Base-by-base conservation (phyloP, 2,329 filamentous ascomycete genomes). In the Microsporum ferrugineum region DNA sequence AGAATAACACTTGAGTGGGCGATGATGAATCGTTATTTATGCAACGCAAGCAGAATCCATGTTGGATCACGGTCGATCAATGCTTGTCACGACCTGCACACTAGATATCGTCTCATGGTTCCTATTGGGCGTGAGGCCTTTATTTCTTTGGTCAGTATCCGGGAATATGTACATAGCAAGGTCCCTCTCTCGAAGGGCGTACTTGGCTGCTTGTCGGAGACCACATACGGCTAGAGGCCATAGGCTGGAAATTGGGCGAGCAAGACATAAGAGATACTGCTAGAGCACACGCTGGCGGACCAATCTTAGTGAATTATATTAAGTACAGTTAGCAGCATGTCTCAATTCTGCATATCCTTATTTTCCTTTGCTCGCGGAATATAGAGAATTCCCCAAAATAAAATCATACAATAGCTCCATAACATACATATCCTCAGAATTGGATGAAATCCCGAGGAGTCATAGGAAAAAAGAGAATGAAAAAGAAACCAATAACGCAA, bases 401-500 rank as follows among this genome's bases (percentile, higher is more conserved):
- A 55, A 34, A 31, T 55, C n/a, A 55, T 55, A 55, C 51, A 36
- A 14, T 29, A 36, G 51, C 51, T 55, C 51, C 51, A 27, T 55
- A 36, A 23, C 45, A 55, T 55, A 55, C 51, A 55, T 55, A 8
- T 55, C 51, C 31, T 55, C 51, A 36, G 36, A 34, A 43, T 29
- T 38, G 34, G 23, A 41, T 38, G 36, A 10, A 36, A 33, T 10
- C 27, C 12, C 12, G 47, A 64, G 66, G 63, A 65, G 55, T 58
- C 55, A 62, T 57, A 62, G 62, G 59, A 62, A 59, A 51, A 58
- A 63, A 57, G 61, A 58, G 57, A 62, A 60, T 60, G 61, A 63
- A 53, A 55, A 63, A 12, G 27, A 53, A 34, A 61, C 41, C 29
- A 41, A 58, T 47, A 47, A 47, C 43, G 43, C 43, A 63, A 62